Evolutionary conservation across 2,329 filamentous ascomycete species (phyloP), one percentile per base, ranked within the genome.

Genomic region (Cryphonectria japonica): DNA sequence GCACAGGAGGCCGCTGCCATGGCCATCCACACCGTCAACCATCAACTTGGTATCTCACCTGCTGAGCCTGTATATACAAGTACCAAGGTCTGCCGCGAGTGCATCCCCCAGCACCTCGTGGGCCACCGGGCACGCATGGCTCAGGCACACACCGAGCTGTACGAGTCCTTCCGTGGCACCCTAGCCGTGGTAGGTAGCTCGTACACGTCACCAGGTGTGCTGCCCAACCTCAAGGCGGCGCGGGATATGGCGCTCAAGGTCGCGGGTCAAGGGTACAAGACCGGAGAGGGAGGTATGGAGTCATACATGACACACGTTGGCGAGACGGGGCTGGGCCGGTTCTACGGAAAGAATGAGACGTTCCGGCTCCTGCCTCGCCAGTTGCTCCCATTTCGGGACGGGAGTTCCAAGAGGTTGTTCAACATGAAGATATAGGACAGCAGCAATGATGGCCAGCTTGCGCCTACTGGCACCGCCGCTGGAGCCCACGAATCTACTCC

Each of bases 71-170:
- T 85, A 19, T 83, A 89, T n/a, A 86, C 87, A 46, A 83, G 87
- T 71, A 90, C 90, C 22, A 87, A 86, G 70, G 78, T 88, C 63
- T 86, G 85, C 73, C 79, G 83, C 71, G 86, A 96, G 73, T 97
- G 94, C 78, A 96, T 99, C 74, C 95, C 96, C 14, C 96, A 99
- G 82, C 97, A 97, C 79, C 87, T 86, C 0, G 90, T 97, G 1
- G 94, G 94, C 50, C 95, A 98, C 80, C 81, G 87, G 37, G 80
- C 83, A 11, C 86, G 88, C 71, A 88, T 97, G 83, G 81, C 80
- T 32, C 78, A 79, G 1, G 87, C 90, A 0, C 85, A 91, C 75
- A 76, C 80, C 2, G 83, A 90, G 67, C 83, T 93, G 6, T 77
- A 81, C 43, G 72, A 82, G 3, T 81, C 83, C 6, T 97, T 91